A percentile compares a stretch with the other conserved stretches of the same genome.
These are phyloP conservation scores for Trichophyton equinum DNA, from an alignment of 2,329 filamentous ascomycete genomes.

Conservation along the genomic window DNA sequence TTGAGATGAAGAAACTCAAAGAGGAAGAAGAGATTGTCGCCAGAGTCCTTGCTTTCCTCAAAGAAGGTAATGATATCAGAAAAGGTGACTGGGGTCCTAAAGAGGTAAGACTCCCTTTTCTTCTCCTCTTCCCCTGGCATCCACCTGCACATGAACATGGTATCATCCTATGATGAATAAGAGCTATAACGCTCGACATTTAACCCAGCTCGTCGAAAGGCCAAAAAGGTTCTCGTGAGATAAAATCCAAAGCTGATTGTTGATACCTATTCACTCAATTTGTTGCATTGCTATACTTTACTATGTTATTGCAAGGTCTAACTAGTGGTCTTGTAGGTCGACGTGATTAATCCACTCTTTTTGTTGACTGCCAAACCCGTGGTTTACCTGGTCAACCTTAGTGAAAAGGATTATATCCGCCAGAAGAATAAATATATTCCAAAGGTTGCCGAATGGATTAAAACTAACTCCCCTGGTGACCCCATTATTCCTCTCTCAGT, in stretches of 20 bases:
- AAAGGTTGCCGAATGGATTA: conserved; percentile 91
- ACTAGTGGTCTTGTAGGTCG: conserved; percentile 51
- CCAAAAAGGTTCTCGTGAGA: conserved; percentile 77
- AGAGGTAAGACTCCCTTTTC: conserved; percentile 53
- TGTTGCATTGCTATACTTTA: conserved; percentile 14
- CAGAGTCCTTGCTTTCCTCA: conserved; percentile 70
- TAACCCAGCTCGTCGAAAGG: conserved; percentile 99
- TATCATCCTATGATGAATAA: conserved; percentile 75
- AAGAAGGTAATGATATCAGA: conserved; percentile 84
- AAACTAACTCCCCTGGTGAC: conserved; percentile 74
- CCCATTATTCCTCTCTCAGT: conserved; percentile 90
- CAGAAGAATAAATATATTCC: conserved; percentile 99
- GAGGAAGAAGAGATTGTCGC: conserved; percentile 90
- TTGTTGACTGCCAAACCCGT: conserved; percentile 93
- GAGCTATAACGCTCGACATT: conserved; percentile 74
- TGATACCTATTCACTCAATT: conserved; percentile 3
- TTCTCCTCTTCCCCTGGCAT: conserved; percentile 17
- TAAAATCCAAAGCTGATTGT: conserved; percentile 58
- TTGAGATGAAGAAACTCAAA: conserved; percentile 95
- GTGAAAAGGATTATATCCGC: conserved; percentile 90
- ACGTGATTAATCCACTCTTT: conserved; percentile 93
- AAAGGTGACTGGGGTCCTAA: conserved; percentile 83
- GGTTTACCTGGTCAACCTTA: conserved; percentile 92
- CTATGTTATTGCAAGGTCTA: conserved; percentile 6
- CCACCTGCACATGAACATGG: conserved; percentile 5